Percentiles rank a stretch among this genome's conserved stretches.
Conservation (phyloP, 441 rosid genomes). For the Manihot esculenta region DNA sequence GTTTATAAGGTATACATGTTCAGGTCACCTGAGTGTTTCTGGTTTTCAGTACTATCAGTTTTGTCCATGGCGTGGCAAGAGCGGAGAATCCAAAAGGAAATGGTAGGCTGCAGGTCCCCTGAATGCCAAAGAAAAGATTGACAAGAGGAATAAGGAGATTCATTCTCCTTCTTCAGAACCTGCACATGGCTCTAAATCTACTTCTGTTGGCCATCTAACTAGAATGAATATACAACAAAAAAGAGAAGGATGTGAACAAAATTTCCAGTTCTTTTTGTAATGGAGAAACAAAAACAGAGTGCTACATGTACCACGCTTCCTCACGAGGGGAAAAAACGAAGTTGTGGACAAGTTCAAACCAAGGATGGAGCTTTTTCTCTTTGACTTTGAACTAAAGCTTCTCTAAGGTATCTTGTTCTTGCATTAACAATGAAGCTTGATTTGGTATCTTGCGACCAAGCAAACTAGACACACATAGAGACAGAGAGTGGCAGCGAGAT, state of each 20-base stretch:
- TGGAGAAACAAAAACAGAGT: constrained; percentile 34
- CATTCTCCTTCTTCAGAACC: not conserved
- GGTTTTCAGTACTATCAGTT: not conserved
- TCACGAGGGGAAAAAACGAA: constrained; percentile 25
- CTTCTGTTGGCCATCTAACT: constrained; percentile 19
- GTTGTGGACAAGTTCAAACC: constrained; percentile 25
- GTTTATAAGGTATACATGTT: too few relatives aligned
- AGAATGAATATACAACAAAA: constrained; percentile 9
- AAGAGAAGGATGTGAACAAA: too few relatives aligned
- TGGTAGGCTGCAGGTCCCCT: not conserved
- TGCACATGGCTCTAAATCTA: not conserved
- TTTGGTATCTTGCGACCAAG: too few relatives aligned
- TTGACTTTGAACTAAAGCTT: constrained; percentile 31
- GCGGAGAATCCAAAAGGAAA: not conserved
- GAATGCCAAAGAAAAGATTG: not conserved
- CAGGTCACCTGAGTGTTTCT: not conserved
- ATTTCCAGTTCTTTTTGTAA: too few relatives aligned
- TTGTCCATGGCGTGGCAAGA: not conserved
- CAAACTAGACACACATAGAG: too few relatives aligned
- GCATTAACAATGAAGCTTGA: too few relatives aligned
- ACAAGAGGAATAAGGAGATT: not conserved
- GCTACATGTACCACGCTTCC: constrained; percentile 31
- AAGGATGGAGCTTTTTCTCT: constrained; percentile 35
- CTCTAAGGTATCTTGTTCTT: too few relatives aligned
- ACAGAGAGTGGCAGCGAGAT: constrained; percentile 25